A percentile compares a stretch with the other conserved stretches of the same genome.
phyloP scores from a whole-genome alignment of 495 filamentous ascomycete genomes.

The Podospora comata region DNA sequence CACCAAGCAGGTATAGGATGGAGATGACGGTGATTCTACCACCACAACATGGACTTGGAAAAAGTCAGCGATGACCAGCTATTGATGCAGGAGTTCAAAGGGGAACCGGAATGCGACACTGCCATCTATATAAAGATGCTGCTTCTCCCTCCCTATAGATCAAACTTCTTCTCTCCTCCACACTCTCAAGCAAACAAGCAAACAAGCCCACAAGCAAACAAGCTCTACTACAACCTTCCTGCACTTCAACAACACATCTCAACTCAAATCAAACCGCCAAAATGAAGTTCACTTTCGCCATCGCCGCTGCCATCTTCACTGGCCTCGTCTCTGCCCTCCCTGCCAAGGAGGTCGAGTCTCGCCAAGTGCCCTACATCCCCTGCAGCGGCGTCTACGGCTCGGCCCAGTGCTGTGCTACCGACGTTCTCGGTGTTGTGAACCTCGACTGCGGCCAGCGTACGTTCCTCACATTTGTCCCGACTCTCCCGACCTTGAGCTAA shows the following conservation, averaged over 20 bases:
- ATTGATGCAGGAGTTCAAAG: background rate
- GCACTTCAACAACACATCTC: background rate
- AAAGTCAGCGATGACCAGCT: background rate
- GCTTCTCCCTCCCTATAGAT: background rate
- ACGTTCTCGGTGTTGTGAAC: slow-evolving; percentile 42
- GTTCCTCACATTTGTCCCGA: background rate
- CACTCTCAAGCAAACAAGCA: background rate
- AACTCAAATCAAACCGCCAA: slow-evolving; percentile 15
- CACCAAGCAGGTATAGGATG: background rate
- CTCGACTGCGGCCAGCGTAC: slow-evolving; percentile 43
- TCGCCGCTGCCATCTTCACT: slow-evolving; percentile 28
- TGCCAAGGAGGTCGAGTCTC: slow-evolving; percentile 24
- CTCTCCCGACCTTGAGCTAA: slow-evolving; percentile 11
- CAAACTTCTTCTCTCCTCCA: background rate
- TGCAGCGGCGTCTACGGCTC: slow-evolving; percentile 43
- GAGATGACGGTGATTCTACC: background rate
- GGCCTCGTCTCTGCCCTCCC: slow-evolving; percentile 27
- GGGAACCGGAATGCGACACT: background rate
- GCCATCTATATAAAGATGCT: background rate
- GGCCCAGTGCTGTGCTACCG: slow-evolving; percentile 44
- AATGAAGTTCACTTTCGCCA: slow-evolving; percentile 31
- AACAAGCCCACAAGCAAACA: background rate
- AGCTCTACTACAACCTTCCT: background rate
- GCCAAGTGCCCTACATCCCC: slow-evolving; percentile 36
- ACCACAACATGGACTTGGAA: background rate